phyloP scores from a whole-genome alignment of 805 yeast genomes.

The Deakozyma indianensis region DNA sequence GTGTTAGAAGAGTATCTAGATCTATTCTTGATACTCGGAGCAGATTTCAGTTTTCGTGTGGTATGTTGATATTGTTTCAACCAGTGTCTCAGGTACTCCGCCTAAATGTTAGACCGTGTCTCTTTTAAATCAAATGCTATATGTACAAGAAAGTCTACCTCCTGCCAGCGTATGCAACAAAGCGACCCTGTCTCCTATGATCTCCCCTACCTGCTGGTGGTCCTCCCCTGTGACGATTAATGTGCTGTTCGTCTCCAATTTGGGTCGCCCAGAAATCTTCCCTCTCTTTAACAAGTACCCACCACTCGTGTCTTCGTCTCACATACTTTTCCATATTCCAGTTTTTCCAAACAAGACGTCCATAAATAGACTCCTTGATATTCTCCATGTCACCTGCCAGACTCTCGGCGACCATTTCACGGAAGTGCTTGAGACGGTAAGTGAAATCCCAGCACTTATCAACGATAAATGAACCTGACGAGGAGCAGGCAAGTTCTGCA shows the following conservation, averaged over 20 bases:
- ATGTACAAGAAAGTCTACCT: too few species aligned
- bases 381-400: slow-evolving; percentile 41
- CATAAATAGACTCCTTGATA: slow-evolving; percentile 77
- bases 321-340: slow-evolving; percentile 76
- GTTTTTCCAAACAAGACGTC: slow-evolving; percentile 87
- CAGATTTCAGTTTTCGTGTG: too few species aligned
- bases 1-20: too few species aligned
- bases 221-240: neutral
- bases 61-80: too few species aligned
- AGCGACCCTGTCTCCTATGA: neutral
- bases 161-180: neutral
- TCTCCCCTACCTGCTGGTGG: neutral
- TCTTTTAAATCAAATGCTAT: too few species aligned
- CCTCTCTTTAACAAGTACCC: slow-evolving; percentile 23
- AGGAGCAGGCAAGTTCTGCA: slow-evolving; percentile 56
- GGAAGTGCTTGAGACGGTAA: slow-evolving; percentile 59
- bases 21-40: too few species aligned
- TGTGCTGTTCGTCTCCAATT: slow-evolving; percentile 1
- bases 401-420: slow-evolving; percentile 71
- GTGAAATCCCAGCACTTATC: slow-evolving; percentile 78
- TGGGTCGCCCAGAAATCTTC: slow-evolving; percentile 15
- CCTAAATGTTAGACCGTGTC: too few species aligned
- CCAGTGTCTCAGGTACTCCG: too few species aligned
- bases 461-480: slow-evolving; percentile 82
- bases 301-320: slow-evolving; percentile 77